phyloP scores from a whole-genome alignment of 257 asterid genomes.

The Misopates orontium region DNA sequence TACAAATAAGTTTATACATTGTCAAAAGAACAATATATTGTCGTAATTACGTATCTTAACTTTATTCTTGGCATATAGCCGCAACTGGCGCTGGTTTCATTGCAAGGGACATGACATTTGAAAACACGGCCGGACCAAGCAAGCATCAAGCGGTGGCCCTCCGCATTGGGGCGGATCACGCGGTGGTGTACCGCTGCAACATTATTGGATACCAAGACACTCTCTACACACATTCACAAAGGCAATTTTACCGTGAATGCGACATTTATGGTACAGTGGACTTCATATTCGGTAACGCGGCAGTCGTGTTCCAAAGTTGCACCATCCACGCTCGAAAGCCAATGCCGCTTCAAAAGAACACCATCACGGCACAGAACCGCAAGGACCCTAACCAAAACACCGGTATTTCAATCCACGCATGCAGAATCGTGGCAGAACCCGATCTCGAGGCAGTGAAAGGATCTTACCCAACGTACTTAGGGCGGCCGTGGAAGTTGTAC shows the following conservation, averaged over 20 bases:
- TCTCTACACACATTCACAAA: slow-evolving; percentile 71
- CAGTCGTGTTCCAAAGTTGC: slow-evolving; percentile 88
- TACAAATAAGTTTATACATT: too few relatives aligned
- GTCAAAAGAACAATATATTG: too few relatives aligned
- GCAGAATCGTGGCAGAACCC: slow-evolving; percentile 53
- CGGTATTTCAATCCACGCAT: slow-evolving; percentile 84
- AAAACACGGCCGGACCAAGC: slow-evolving; percentile 79
- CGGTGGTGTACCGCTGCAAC: slow-evolving; percentile 75
- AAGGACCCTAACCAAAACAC: slow-evolving; percentile 98
- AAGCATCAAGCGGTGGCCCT: slow-evolving; percentile 98
- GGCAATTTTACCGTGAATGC: slow-evolving; percentile 85
- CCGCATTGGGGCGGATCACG: slow-evolving; percentile 82
- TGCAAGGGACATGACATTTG: slow-evolving; percentile 80
- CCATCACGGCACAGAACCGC: slow-evolving; percentile 87
- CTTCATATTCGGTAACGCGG: slow-evolving; percentile 92
- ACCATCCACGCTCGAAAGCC: slow-evolving; percentile 71
- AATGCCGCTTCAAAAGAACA: slow-evolving; percentile 57
- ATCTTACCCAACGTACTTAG: slow-evolving; percentile 60
- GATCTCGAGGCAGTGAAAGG: slow-evolving; percentile 54
- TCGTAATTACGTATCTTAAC: not conserved
- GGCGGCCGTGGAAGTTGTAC: slow-evolving; percentile 96
- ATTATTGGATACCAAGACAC: slow-evolving; percentile 90
- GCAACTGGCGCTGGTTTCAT: slow-evolving; percentile 90
- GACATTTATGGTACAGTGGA: slow-evolving; percentile 88
- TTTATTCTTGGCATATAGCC: slow-evolving; percentile 45